A percentile compares a stretch with the other conserved stretches of the same genome.
Conservation (phyloP, 768 basidiomycete genomes). For the Rhodotorula graminis region DNA sequence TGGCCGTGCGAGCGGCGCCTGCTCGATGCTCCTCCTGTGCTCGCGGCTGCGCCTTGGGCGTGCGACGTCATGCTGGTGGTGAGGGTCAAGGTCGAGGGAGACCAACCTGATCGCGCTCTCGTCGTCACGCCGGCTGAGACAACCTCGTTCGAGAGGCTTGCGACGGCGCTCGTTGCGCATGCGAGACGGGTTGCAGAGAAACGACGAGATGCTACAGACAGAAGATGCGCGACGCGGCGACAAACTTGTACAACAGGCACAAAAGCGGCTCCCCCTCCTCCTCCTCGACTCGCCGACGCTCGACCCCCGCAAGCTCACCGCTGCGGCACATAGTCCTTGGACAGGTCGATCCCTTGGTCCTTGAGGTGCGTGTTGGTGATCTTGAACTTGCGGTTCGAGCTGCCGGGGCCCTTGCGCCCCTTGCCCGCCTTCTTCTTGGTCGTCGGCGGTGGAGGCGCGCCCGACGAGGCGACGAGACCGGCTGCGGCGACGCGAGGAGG, state of each 20-base stretch:
- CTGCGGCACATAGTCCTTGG: constrained; percentile 57
- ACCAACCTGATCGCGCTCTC: too few species aligned
- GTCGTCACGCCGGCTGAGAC: neutral
- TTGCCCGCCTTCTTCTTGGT: constrained; percentile 59
- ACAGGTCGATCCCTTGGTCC: constrained; percentile 72
- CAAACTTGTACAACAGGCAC: neutral
- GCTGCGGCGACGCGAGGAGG: constrained; percentile 50
- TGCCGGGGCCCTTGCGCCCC: constrained; percentile 74
- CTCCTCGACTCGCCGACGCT: neutral
- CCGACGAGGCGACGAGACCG: constrained; percentile 69
- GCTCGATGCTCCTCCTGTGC: neutral
- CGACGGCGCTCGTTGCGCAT: too few species aligned
- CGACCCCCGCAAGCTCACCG: neutral
- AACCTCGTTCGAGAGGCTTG: too few species aligned
- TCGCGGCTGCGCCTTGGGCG: neutral
- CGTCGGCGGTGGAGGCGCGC: constrained; percentile 48
- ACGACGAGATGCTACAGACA: too few species aligned
- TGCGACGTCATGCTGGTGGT: neutral
- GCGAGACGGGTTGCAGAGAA: too few species aligned
- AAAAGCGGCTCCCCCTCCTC: neutral
- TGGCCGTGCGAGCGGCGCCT: neutral
- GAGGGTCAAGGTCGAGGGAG: neutral
- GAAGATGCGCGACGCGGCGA: too few species aligned
- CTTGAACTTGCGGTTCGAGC: constrained; percentile 65
- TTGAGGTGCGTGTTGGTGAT: constrained; percentile 85